Conservation (phyloP, 805 yeast genomes). For the Wickerhamomyces xylosicus region DNA sequence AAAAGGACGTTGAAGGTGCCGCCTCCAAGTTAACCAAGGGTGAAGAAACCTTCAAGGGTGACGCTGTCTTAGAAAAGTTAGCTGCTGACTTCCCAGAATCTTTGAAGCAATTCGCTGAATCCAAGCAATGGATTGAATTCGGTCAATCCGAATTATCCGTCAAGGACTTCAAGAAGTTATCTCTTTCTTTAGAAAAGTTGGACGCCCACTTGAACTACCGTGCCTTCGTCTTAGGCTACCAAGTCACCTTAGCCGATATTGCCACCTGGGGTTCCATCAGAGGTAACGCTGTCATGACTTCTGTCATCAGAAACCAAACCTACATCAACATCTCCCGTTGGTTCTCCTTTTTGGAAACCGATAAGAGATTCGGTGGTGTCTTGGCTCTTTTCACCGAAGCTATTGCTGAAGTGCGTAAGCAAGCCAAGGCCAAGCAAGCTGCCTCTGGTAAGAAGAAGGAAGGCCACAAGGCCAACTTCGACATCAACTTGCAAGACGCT, state of each 20-base stretch:
- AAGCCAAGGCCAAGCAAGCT: conserved; percentile 37
- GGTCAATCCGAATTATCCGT: conserved; percentile 60
- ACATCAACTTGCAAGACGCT: conserved; percentile 88
- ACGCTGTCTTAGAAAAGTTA: conserved; percentile 36
- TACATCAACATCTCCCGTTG: conserved; percentile 87
- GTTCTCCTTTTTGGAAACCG: conserved; percentile 71
- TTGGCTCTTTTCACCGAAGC: conserved; percentile 60
- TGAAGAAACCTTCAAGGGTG: conserved; percentile 32
- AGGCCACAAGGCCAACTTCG: conserved; percentile 88
- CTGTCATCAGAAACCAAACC: conserved; percentile 75
- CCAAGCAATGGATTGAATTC: conserved; percentile 56
- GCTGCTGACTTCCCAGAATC: conserved; percentile 43
- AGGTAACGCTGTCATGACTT: conserved; percentile 88
- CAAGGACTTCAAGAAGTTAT: conserved; percentile 82
- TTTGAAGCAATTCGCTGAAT: conserved; percentile 21
- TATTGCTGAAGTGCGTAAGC: conserved; percentile 63
- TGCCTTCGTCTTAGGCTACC: conserved; percentile 62
- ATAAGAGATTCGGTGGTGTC: conserved; percentile 56
- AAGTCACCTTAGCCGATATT: conserved; percentile 68
- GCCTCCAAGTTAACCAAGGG: conserved; percentile 32
- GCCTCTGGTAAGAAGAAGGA: conserved; percentile 55
- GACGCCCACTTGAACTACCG: conserved; percentile 81
- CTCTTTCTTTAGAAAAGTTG: conserved; percentile 66
- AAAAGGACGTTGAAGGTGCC: conserved; percentile 48
- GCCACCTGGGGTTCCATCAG: conserved; percentile 91